phyloP scores from a whole-genome alignment of 805 yeast genomes.

The Jamesozyma gamospora region DNA sequence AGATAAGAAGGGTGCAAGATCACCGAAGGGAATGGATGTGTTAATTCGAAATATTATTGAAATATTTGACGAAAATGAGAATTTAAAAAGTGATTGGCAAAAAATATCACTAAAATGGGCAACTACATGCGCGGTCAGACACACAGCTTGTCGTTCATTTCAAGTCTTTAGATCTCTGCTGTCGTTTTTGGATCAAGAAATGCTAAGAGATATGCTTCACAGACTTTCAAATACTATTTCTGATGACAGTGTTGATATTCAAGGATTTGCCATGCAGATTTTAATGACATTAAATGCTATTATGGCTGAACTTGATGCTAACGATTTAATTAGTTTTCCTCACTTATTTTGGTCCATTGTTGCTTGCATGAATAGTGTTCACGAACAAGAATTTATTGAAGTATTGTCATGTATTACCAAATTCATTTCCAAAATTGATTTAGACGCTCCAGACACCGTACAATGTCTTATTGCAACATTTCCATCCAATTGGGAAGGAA shows the following conservation, averaged over 20 bases:
- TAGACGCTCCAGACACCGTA: conserved; percentile 77
- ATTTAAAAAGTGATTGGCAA: conserved; percentile 76
- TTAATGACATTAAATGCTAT: conserved; percentile 91
- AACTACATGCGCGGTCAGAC: conserved; percentile 93
- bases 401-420: conserved; percentile 72
- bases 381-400: conserved; percentile 89
- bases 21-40: conserved; percentile 77
- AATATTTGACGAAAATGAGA: conserved; percentile 42
- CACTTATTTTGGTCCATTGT: conserved; percentile 93
- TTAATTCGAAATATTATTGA: conserved; percentile 54
- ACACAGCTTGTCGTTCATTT: conserved; percentile 92
- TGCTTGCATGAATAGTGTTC: conserved; percentile 81
- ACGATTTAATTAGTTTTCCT: conserved; percentile 74
- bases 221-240: conserved; percentile 87
- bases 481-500: conserved; percentile 94
- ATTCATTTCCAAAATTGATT: conserved; percentile 75
- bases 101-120: conserved; percentile 83
- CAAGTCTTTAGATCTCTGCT: conserved; percentile 81
- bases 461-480: conserved; percentile 74
- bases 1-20: conserved; percentile 68
- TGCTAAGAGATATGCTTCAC: conserved; percentile 90
- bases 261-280: conserved; percentile 95
- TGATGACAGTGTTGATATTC: conserved; percentile 81
- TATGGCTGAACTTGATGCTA: conserved; percentile 74
- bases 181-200: conserved; percentile 71